These are phyloP conservation scores for Elongisporangium anandrum DNA, from an alignment of 352 stramenopile species.

Conservation along the genomic window DNA sequence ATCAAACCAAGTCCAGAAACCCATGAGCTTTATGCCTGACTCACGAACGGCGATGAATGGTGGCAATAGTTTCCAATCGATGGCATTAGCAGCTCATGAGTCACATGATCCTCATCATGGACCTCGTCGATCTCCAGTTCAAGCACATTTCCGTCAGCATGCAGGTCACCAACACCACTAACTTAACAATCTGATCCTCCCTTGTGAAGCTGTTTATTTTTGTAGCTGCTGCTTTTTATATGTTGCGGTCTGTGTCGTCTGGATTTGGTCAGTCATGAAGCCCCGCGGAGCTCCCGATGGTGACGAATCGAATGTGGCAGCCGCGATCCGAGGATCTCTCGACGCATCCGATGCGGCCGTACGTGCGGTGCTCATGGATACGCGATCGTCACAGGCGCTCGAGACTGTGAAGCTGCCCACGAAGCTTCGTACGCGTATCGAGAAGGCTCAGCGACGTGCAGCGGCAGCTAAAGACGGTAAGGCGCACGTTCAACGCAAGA, in stretches of 20 bases:
- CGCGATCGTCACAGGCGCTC: constrained; percentile 49
- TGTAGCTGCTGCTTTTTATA: not conserved
- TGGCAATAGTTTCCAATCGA: not conserved
- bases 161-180: not conserved
- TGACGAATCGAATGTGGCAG: not conserved
- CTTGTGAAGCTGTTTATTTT: not conserved
- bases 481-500: constrained; percentile 1
- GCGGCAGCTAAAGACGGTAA: constrained; percentile 62
- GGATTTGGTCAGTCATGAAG: not conserved
- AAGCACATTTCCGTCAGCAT: not conserved
- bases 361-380: constrained; percentile 32
- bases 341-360: constrained; percentile 4
- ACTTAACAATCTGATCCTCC: not conserved
- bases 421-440: constrained; percentile 61
- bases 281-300: not conserved
- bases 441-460: constrained; percentile 54
- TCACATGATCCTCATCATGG: not conserved
- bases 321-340: not conserved
- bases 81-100: not conserved
- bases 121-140: not conserved
- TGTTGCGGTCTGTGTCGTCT: not conserved
- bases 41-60: not conserved
- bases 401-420: constrained; percentile 49
- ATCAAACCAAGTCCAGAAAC: not conserved
- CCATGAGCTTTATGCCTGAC: not conserved